Percentiles rank a stretch among this genome's conserved stretches.
phyloP scores from a whole-genome alignment of 441 rosid genomes.

The Gossypium davidsonii region DNA sequence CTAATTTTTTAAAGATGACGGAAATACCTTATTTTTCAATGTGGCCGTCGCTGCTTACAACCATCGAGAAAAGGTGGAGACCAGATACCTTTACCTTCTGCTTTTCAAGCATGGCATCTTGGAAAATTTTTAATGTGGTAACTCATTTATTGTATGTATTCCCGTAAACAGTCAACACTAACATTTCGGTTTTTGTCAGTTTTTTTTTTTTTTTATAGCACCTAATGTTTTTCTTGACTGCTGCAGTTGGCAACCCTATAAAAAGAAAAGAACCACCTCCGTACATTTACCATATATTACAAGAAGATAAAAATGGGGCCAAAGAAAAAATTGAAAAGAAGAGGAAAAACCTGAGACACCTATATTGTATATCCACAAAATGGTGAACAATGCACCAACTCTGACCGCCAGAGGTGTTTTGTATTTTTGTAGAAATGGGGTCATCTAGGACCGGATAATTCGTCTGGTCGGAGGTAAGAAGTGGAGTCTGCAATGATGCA shows the following conservation, averaged over 20 bases:
- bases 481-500: slow-evolving; percentile 45
- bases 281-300: not conserved
- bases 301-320: not conserved
- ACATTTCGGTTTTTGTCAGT: not conserved
- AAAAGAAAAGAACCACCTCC: not conserved
- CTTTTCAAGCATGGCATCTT: not conserved
- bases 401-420: not conserved
- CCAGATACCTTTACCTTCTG: too few species aligned
- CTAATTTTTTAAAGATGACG: too few species aligned
- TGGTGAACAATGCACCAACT: slow-evolving; percentile 3
- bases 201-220: not conserved
- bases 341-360: not conserved
- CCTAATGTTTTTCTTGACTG: not conserved
- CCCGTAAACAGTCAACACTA: not conserved
- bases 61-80: too few species aligned
- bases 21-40: too few species aligned
- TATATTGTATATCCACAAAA: slow-evolving; percentile 38
- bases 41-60: too few species aligned
- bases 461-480: slow-evolving; percentile 43
- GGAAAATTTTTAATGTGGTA: not conserved
- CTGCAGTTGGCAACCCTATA: not conserved
- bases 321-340: not conserved
- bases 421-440: not conserved
- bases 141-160: not conserved
- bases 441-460: slow-evolving; percentile 73